Evolutionary conservation across 805 yeast genomes (phyloP), one percentile per base, ranked within the genome.

Genomic region (Wickerhamomyces rabaulensis): DNA sequence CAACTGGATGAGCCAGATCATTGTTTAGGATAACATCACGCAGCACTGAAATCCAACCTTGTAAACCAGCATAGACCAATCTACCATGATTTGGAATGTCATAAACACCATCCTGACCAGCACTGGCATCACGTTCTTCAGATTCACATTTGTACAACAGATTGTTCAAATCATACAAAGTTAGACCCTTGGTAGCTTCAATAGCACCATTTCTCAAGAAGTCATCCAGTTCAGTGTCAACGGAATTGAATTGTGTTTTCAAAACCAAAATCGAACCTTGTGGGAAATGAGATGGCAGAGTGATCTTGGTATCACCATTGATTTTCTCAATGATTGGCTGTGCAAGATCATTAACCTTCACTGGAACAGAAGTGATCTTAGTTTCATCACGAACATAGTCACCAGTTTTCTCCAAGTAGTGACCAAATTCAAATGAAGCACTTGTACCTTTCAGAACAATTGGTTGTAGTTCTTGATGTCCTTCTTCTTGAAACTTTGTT

Each of bases 201-300:
- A 82, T 60, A 1, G 95, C 96, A 17, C 95, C 96, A 22, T 75
- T 68, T 58, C 85, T 77, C n/a, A 86, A 76, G 53, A 67, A 84
- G 15, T 73, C 66, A 61, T 88, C 95, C 40, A 91, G 67, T 4
- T 75, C 72, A 13, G 70, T 70, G 54, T 86, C 86, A 29, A 87
- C 87, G 13, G 79, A 77, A 8, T 80, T 76, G 46, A 85, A 80
- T 48, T 71, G 72, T 0, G 97, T 89, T 27, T 83, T 74, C 57
- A 88, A 76, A 3, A 94, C 83, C 0, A 95, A 88, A 55, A 94
- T 88, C 2, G 97, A 85, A 3, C 99, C 99, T 44, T 87, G 92
- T 4, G 92, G 90, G 67, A 92, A 91, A 41, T 71, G 51, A 0
- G 70, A 76, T 20, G 88, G 85, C 9, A 86, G 66, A 0, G 60